These are phyloP conservation scores for Sclerospora graminicola DNA, from an alignment of 352 stramenopile species.

Conservation along the genomic window DNA sequence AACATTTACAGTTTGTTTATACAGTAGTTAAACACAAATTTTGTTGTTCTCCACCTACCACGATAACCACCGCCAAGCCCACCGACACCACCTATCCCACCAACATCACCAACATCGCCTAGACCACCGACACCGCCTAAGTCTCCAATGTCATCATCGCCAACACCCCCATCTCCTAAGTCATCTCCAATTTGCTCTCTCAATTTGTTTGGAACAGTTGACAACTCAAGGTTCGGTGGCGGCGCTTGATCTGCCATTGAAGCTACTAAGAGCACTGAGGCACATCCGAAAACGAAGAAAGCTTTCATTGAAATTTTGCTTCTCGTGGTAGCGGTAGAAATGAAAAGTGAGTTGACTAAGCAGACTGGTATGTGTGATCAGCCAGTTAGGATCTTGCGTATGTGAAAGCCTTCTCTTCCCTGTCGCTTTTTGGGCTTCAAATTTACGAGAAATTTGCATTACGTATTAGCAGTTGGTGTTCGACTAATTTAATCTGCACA, in stretches of 20 bases:
- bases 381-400: slow-evolving; percentile 7
- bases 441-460: background rate
- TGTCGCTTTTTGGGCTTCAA: background rate
- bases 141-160: background rate
- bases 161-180: background rate
- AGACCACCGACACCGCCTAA: slow-evolving; percentile 1
- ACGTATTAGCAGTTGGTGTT: slow-evolving; percentile 10
- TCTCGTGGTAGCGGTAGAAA: too few species aligned
- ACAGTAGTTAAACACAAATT: too few species aligned
- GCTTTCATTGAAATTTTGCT: slow-evolving; percentile 10
- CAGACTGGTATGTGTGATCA: background rate
- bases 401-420: slow-evolving; percentile 7
- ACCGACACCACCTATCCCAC: slow-evolving; percentile 4
- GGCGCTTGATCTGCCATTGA: slow-evolving; percentile 5
- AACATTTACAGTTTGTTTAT: background rate
- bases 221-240: background rate
- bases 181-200: background rate
- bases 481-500: slow-evolving; percentile 17
- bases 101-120: slow-evolving; percentile 1
- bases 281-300: slow-evolving; percentile 4
- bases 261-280: slow-evolving; percentile 2
- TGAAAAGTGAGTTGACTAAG: too few species aligned
- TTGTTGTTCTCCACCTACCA: slow-evolving; percentile 1
- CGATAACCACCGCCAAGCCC: slow-evolving; percentile 7
- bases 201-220: background rate